These are phyloP conservation scores for Galerina sulciceps DNA, from an alignment of 768 basidiomycete genomes.

Conservation along the genomic window DNA sequence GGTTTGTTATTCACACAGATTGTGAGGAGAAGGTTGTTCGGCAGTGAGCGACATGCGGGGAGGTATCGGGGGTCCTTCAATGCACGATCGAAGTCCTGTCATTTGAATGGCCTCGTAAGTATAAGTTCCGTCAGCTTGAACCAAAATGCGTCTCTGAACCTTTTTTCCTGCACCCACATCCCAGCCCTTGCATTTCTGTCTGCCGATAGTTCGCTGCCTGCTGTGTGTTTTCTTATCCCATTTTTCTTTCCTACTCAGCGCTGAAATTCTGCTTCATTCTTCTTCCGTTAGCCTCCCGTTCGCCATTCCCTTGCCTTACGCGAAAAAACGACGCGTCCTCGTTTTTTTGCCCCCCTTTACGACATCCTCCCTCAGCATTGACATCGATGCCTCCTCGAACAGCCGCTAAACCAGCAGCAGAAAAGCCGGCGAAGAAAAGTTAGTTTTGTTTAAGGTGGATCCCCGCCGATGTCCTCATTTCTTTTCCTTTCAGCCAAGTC, in stretches of 20 bases:
- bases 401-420: conserved; percentile 41
- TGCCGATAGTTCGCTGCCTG: conserved; percentile 20
- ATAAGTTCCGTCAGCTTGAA: conserved; percentile 64
- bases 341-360: conserved; percentile 7
- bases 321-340: conserved; percentile 30
- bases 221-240: conserved; percentile 11
- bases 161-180: conserved; percentile 48
- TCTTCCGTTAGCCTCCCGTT: conserved; percentile 7
- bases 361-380: conserved; percentile 9
- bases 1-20: conserved; percentile 12
- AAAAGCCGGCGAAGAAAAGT: conserved; percentile 64
- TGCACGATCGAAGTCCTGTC: conserved; percentile 53
- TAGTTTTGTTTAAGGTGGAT: conserved; percentile 25
- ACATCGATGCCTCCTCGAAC: conserved; percentile 48
- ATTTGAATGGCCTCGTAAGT: conserved; percentile 47
- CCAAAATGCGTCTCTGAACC: conserved; percentile 47
- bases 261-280: conserved; percentile 14
- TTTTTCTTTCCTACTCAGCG: conserved; percentile 9
- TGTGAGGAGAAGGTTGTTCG: conserved; percentile 5
- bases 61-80: conserved; percentile 42
- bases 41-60: conserved; percentile 20
- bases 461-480: conserved; percentile 18
- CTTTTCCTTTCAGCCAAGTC: conserved; percentile 49
- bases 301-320: conserved; percentile 12
- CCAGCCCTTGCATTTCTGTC: conserved; percentile 20